Evolutionary conservation across 805 yeast species (phyloP).

Genomic region (Kodamaea restingae): DNA sequence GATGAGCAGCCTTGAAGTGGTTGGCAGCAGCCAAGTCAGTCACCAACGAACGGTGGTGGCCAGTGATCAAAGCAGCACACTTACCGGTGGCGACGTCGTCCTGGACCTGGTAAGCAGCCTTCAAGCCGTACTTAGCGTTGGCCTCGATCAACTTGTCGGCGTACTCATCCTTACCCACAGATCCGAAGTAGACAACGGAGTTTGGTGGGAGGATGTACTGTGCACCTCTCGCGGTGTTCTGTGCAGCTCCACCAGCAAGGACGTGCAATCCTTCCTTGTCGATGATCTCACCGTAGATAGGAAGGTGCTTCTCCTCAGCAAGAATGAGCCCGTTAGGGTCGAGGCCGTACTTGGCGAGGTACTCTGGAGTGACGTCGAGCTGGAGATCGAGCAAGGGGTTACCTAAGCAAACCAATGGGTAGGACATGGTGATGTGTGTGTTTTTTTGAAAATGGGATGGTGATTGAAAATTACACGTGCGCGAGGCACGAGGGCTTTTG

Average conservation of each 20-base stretch:
- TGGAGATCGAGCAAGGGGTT: slow-evolving; percentile 90
- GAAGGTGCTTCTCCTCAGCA: slow-evolving; percentile 76
- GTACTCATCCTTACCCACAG: slow-evolving; percentile 90
- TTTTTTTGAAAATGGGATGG: neutral
- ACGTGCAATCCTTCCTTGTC: slow-evolving; percentile 55
- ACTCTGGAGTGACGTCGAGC: slow-evolving; percentile 64
- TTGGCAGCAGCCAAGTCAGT: slow-evolving; percentile 98
- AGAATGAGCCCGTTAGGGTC: slow-evolving; percentile 94
- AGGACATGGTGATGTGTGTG: slow-evolving; percentile 42
- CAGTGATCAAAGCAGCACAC: slow-evolving; percentile 93
- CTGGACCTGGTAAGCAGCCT: slow-evolving; percentile 80
- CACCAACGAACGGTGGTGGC: slow-evolving; percentile 84
- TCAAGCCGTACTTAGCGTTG: slow-evolving; percentile 83
- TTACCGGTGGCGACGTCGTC: slow-evolving; percentile 83
- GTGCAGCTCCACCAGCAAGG: slow-evolving; percentile 99
- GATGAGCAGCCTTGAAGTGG: slow-evolving; percentile 86
- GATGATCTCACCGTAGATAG: slow-evolving; percentile 78
- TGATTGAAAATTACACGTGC: too few relatives aligned
- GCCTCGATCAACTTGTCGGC: slow-evolving; percentile 78
- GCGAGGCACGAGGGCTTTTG: too few relatives aligned
- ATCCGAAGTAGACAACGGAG: slow-evolving; percentile 90
- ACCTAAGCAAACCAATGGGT: slow-evolving; percentile 78
- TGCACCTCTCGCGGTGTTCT: slow-evolving; percentile 98
- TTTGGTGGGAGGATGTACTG: slow-evolving; percentile 80
- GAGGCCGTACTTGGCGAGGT: slow-evolving; percentile 73